Conservation (phyloP, 1,284 basidiomycete species). For the Ustilago sp. region DNA sequence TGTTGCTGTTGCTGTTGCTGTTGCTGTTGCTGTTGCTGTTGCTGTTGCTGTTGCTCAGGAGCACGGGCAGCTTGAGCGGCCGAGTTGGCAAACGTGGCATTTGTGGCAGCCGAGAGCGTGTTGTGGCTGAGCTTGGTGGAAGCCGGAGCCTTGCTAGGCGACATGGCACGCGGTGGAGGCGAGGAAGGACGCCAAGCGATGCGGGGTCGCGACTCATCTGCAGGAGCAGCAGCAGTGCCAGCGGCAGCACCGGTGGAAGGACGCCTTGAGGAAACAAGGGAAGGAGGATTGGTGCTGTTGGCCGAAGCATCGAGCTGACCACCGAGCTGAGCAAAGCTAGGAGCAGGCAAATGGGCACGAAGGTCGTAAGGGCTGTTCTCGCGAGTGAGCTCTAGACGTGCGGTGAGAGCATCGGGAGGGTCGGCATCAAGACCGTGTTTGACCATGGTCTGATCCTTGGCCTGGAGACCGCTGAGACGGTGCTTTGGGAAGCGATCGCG, state of each 20-base stretch:
- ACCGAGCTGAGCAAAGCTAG: conserved; percentile 20
- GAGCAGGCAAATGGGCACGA: conserved; percentile 30
- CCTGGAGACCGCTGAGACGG: conserved; percentile 60
- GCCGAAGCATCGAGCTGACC: conserved; percentile 28
- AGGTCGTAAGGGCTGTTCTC: conserved; percentile 57
- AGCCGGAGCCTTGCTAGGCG: conserved; percentile 49
- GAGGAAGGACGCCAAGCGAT: conserved; percentile 41
- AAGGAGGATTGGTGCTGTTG: conserved; percentile 33
- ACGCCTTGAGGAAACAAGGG: conserved; percentile 31
- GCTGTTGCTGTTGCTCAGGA: neutral
- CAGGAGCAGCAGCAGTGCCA: conserved; percentile 15
- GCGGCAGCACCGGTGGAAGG: conserved; percentile 26
- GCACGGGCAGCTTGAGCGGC: conserved; percentile 6
- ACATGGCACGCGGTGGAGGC: conserved; percentile 59
- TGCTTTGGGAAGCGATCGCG: conserved; percentile 58
- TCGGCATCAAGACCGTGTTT: conserved; percentile 51
- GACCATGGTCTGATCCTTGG: conserved; percentile 58
- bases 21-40: neutral
- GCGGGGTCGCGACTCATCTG: conserved; percentile 4
- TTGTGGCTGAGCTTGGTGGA: conserved; percentile 55
- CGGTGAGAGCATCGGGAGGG: conserved; percentile 27
- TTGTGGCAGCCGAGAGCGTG: conserved; percentile 23
- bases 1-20: neutral
- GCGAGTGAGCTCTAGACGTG: conserved; percentile 54
- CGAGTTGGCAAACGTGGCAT: conserved; percentile 15